phyloP scores from a whole-genome alignment of 305 asterid species.

The Plantago coronopus region DNA sequence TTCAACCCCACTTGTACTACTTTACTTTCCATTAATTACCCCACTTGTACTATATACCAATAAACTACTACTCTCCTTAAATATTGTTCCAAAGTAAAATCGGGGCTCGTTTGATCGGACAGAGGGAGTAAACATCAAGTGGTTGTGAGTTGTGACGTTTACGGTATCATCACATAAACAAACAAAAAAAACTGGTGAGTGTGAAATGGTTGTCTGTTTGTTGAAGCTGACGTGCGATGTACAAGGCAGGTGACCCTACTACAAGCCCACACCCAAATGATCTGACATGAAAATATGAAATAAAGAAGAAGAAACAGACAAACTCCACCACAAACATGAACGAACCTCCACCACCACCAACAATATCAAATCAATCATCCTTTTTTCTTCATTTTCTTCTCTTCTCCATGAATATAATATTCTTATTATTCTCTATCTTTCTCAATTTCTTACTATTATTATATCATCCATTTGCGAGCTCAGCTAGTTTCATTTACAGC shows the following conservation, averaged over 20 bases:
- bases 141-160: too few relatives aligned
- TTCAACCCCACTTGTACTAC: too few relatives aligned
- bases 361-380: too few relatives aligned
- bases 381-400: neutral
- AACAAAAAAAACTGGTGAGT: too few relatives aligned
- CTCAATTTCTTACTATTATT: neutral
- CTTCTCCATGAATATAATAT: neutral
- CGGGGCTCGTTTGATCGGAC: too few relatives aligned
- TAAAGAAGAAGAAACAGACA: neutral
- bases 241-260: constrained; percentile 2
- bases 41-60: too few relatives aligned
- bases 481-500: neutral
- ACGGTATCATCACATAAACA: too few relatives aligned
- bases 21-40: too few relatives aligned
- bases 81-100: too few relatives aligned
- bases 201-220: neutral
- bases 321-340: constrained; percentile 2
- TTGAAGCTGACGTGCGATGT: neutral
- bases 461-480: neutral
- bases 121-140: too few relatives aligned
- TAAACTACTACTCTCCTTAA: too few relatives aligned
- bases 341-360: neutral
- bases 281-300: too few relatives aligned
- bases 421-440: neutral
- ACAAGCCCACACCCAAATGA: neutral